phyloP scores from a whole-genome alignment of 129 eudicot species.

The Tanacetum coccineum region DNA sequence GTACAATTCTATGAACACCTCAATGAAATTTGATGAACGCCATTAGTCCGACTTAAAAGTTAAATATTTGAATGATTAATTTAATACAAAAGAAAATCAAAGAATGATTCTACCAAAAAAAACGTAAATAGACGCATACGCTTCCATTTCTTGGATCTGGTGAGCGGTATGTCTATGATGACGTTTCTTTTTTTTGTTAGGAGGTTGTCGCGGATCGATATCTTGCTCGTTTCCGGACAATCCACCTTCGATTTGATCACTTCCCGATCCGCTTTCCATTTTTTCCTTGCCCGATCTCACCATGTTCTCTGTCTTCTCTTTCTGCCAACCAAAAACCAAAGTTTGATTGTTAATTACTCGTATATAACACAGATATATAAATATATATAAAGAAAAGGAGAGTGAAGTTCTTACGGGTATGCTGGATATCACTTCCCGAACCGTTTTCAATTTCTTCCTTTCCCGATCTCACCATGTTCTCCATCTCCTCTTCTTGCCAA shows the following conservation, averaged over 20 bases:
- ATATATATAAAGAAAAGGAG: background rate
- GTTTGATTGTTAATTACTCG: too few relatives aligned
- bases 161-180: constrained; percentile 63
- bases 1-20: too few relatives aligned
- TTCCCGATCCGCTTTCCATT: constrained; percentile 67
- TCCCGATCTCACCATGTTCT: too few relatives aligned
- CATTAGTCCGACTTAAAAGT: too few relatives aligned
- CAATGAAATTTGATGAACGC: too few relatives aligned
- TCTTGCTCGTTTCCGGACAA: constrained; percentile 53
- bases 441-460: too few relatives aligned
- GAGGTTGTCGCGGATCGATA: constrained; percentile 39
- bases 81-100: too few relatives aligned
- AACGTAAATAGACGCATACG: constrained; percentile 33
- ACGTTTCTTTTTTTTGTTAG: constrained; percentile 50
- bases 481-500: too few relatives aligned
- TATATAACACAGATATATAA: background rate
- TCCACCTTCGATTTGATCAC: constrained; percentile 74
- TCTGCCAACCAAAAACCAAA: constrained; percentile 22
- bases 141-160: constrained; percentile 73
- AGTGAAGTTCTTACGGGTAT: constrained; percentile 13
- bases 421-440: too few relatives aligned
- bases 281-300: constrained; percentile 62
- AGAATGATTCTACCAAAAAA: too few relatives aligned
- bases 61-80: too few relatives aligned
- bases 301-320: constrained; percentile 54